Base-by-base conservation (phyloP, 495 filamentous ascomycete genomes). In the Glarea lozoyensis region DNA sequence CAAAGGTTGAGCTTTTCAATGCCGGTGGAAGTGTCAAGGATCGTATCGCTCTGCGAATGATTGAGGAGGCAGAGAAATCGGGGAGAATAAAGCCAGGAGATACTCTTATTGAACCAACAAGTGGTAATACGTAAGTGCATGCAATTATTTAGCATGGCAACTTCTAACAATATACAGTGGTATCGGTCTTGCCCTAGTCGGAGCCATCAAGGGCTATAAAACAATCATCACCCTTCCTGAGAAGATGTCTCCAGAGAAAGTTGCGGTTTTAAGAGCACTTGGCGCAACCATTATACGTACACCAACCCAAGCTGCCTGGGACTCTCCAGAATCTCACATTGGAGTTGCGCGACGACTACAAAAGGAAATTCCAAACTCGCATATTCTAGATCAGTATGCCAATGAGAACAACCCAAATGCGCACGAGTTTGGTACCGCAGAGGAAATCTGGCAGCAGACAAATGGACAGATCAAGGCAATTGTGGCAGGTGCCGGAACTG, bases 161-260 rank as follows among this genome's bases (percentile, higher is more conserved):
- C 16, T 31, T 60, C 50, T 50, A 45, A 58, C 25, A 32, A 10
- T 16, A 13, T 17, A 4, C 45, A 86, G 80, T 59, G 92, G 92
- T 52, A 99, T 99, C 54, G 92, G 92, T 17, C 68, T 99, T 37
- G 92, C 92, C 13, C 72, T 99, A 32, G 90, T 97, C 12, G 90
- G 77, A 23, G 92, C 92, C 6, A 82, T 99, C 46, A 96, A 96
- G 68, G 89, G 85, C 38, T 98, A 99, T 66, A 92, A 90, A 62
- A 92, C 86, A 12, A 96, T 99, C 62, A 99, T 99, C 57, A 99
- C 92, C 0, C 77, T 99, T 2, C 92, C 92, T 27, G 92, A 99
- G 67, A 99, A 99, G 70, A 99, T 99, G 92, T 94, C 88, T 4
- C 78, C 87, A 20, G 92, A 99, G 64, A 99, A 99, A 61, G 93